These are phyloP conservation scores for Trichoderma erinaceum DNA, from an alignment of 495 filamentous ascomycete species.

Conservation along the genomic window DNA sequence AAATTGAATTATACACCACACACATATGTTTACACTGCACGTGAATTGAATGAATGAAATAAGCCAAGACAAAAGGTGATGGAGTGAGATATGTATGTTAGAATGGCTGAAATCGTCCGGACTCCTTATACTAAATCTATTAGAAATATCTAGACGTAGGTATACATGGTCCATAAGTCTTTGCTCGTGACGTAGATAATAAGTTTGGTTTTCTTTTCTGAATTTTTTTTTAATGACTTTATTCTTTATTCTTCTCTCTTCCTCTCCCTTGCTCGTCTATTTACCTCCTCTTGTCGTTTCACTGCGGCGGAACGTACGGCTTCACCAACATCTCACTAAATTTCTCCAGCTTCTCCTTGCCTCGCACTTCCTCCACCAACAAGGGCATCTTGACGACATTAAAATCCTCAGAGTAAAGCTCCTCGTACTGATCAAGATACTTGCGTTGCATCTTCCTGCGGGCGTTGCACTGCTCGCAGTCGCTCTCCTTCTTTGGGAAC, in stretches of 20 bases:
- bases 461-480: conserved; percentile 93
- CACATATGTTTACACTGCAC: background rate
- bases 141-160: background rate
- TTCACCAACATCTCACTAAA: conserved; percentile 91
- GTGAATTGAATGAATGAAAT: background rate
- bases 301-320: conserved; percentile 71
- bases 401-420: conserved; percentile 91
- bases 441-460: conserved; percentile 99
- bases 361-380: conserved; percentile 88
- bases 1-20: background rate
- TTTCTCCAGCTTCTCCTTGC: conserved; percentile 86
- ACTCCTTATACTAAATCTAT: background rate
- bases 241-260: background rate
- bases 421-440: conserved; percentile 97
- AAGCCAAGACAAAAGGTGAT: background rate
- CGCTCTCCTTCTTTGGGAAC: conserved; percentile 79
- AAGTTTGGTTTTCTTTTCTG: background rate
- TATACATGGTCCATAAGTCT: background rate
- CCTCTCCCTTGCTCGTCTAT: background rate
- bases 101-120: background rate
- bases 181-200: background rate
- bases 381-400: conserved; percentile 98
- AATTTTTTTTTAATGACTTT: conserved; percentile 1
- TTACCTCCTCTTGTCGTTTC: background rate
- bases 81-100: background rate